Percentiles rank a stretch among this genome's conserved stretches.
phyloP scores from a whole-genome alignment of 1,284 basidiomycete species.

The Trichosporon faecale region DNA sequence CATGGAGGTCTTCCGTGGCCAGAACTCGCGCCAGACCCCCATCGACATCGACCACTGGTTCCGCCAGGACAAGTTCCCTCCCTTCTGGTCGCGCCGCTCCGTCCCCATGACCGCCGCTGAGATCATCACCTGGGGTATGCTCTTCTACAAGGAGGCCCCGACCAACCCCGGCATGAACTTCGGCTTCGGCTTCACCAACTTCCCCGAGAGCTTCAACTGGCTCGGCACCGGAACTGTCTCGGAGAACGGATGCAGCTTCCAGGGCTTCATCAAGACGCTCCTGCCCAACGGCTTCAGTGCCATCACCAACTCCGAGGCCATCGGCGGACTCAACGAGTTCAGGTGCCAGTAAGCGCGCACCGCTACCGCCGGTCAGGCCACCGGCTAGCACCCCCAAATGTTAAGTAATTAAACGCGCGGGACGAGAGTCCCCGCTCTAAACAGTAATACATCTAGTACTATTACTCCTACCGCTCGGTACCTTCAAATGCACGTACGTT shows the following conservation, averaged over 20 bases:
- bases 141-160: conserved; percentile 6
- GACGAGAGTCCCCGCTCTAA: background rate
- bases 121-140: conserved; percentile 18
- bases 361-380: background rate
- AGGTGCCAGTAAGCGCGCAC: background rate
- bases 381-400: background rate
- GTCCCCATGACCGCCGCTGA: conserved; percentile 14
- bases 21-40: background rate
- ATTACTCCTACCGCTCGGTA: background rate
- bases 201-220: conserved; percentile 2
- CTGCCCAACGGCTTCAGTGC: conserved; percentile 4
- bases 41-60: conserved; percentile 15
- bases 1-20: conserved; percentile 18
- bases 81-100: conserved; percentile 13
- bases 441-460: background rate
- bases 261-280: conserved; percentile 5
- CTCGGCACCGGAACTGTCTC: conserved; percentile 1
- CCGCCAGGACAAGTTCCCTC: conserved; percentile 16
- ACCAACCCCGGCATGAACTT: conserved; percentile 7
- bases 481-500: background rate
- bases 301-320: background rate
- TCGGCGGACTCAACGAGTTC: background rate
- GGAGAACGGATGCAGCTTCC: conserved; percentile 7
- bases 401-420: background rate
- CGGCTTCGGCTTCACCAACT: conserved; percentile 3